Base-by-base conservation (phyloP, 768 basidiomycete genomes). In the Cyathus striatus region DNA sequence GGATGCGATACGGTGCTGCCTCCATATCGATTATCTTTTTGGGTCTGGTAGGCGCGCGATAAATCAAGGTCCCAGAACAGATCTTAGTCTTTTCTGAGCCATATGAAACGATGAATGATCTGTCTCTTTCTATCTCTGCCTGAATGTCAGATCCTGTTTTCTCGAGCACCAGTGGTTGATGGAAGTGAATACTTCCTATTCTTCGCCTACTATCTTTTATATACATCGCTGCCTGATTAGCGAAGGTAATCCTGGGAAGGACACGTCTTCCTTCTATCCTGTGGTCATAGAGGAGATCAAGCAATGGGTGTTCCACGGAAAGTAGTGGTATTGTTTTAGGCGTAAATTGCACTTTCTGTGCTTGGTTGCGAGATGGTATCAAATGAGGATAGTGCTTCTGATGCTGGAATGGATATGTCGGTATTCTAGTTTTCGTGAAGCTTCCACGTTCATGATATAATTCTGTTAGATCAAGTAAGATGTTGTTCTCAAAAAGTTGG, bases 361-460 rank as follows among this genome's bases (percentile, higher is more conserved):
- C 18, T 37, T 50, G 16, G 25, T 54, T 46, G 5, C 64, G 58
- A 25, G 59, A 53, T 3, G 60, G 53, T 27, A 61, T 51, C 40
- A 50, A 58, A 9, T 53, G 41, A 4, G 65, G 65, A 30, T 64
- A 66, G 39, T 62, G 61, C 21, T 55, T 54, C 9, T 59, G 49
- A 20, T 61, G 61, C 44, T 64, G 63, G 59, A 63, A 66, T 1
- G 65, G 65, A 43, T 66, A 66, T 1, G 61, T 66, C 0, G 63
- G 65, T 17, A 65, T 30, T 32, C 55, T 49, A 2, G 55, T 62
- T 48, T 54, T 62, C 22, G 45, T 35, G 45, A 56, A 46, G 23
- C 38, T 45, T 45, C 49, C 27, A 10, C 10, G 49, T 52, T 51
- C 56, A 37, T 62, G 57, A 41, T 56, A 57, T 3, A 66, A 48